phyloP scores from a whole-genome alignment of 306 rosid species.

The Lithocarpus polystachyus region DNA sequence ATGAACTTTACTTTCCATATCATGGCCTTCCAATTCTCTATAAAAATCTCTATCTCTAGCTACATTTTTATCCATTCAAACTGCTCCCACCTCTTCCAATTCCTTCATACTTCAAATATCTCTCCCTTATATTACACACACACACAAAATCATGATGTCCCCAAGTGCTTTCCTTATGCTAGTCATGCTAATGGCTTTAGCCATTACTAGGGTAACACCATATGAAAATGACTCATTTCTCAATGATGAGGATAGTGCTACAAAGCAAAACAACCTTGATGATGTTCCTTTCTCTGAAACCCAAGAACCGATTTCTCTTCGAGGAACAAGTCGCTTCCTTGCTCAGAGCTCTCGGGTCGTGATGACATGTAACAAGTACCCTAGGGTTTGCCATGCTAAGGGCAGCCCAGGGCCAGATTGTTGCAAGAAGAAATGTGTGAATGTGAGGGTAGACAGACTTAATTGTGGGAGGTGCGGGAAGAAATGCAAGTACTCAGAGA shows the following conservation, averaged over 20 bases:
- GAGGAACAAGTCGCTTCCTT: constrained; percentile 38
- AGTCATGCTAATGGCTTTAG: constrained; percentile 40
- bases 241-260: not conserved
- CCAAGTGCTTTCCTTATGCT: constrained; percentile 28
- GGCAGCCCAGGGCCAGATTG: constrained; percentile 49
- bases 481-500: constrained; percentile 49
- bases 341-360: not conserved
- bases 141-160: constrained; percentile 32
- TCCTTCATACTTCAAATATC: not conserved
- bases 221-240: not conserved
- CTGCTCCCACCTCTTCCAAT: not conserved
- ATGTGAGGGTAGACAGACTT: constrained; percentile 25
- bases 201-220: constrained; percentile 19
- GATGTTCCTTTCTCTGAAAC: not conserved
- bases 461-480: constrained; percentile 72
- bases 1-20: not conserved
- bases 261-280: not conserved
- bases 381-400: constrained; percentile 34
- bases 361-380: constrained; percentile 46
- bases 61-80: constrained; percentile 22
- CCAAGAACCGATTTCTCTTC: constrained; percentile 9
- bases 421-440: constrained; percentile 56
- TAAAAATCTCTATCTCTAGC: constrained; percentile 27
- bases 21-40: constrained; percentile 13
- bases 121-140: not conserved